Percentiles rank a stretch among this genome's conserved stretches.
These are phyloP conservation scores for Xanthoceras sorbifolium DNA, from an alignment of 345 rosid genomes.

Conservation along the genomic window DNA sequence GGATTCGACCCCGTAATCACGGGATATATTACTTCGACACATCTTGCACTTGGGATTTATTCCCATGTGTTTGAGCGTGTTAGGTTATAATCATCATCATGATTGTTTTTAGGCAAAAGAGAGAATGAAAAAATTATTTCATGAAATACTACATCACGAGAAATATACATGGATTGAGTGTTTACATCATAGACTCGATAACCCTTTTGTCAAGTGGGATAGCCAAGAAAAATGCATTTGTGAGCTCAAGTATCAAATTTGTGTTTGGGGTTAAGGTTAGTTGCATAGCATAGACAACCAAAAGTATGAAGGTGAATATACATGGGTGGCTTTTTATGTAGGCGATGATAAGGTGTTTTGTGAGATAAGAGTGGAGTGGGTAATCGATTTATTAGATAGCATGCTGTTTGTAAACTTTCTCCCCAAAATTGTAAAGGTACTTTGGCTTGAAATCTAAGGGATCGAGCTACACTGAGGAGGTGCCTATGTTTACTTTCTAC, in stretches of 20 bases:
- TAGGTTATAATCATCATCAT: too few relatives aligned
- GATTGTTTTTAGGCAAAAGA: neutral
- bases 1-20: too few relatives aligned
- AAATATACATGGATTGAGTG: neutral
- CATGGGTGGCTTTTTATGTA: neutral
- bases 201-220: neutral
- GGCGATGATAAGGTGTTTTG: neutral
- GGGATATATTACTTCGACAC: too few relatives aligned
- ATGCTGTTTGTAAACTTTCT: too few relatives aligned
- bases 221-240: neutral
- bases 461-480: neutral
- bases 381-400: too few relatives aligned
- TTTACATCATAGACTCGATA: neutral
- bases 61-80: too few relatives aligned
- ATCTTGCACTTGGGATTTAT: too few relatives aligned
- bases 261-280: neutral
- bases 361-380: neutral
- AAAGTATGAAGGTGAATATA: neutral
- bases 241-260: neutral
- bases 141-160: neutral
- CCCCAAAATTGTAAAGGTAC: too few relatives aligned
- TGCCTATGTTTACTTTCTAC: conserved; percentile 10
- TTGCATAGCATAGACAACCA: neutral
- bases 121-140: neutral
- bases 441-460: too few relatives aligned